Evolutionary conservation across 2,329 filamentous ascomycete species (phyloP), one percentile per base, ranked within the genome.

Genomic region (Aspergillus quadricinctus): DNA sequence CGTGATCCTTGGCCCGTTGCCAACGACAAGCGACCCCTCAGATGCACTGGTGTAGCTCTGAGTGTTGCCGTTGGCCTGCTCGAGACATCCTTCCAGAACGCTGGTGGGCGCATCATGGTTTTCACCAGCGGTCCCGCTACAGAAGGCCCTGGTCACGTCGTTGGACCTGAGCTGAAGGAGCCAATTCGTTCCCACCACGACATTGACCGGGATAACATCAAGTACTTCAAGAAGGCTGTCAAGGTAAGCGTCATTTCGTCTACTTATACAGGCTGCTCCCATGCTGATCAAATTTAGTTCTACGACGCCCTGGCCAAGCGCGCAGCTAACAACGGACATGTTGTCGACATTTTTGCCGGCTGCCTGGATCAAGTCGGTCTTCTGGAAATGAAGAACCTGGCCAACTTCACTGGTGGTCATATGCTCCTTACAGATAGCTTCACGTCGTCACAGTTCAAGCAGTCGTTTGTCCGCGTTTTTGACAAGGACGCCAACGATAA

Each of bases 371-470:
- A 99, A 75, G 94, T 99, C 63, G 94, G 94, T 74, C 81, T 99
- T 54, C 80, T 99, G 49, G 94, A 99, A 76, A 99, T 99, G 94
- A 97, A 97, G 77, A 90, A 92, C 27, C 83, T 99, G 11, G 88
- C 92, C 63, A 99, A 97, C 75, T 96, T 88, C 31, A 99, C 94
- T 19, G 94, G 94, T 62, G 94, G 94, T 40, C 92, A 99, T 72
- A 99, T 99, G 88, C 95, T 99, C 61, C 78, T 99, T 62, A 97
- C 94, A 1, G 94, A 99, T 74, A 97, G 92, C 73, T 99, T 99
- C 73, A 97, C 93, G 3, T 95, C 94, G 0, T 97, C 93, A 57
- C 97, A 99, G 88, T 99, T 97, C 81, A 97, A 94, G 78, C 94
- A 99, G 73, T 97, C 94, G 0, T 99, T 99, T 69, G 88, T 96